Percentiles rank a stretch among this genome's conserved stretches.
phyloP scores from a whole-genome alignment of 2,329 filamentous ascomycete species.

The Scopulariopsis brevicaulis region DNA sequence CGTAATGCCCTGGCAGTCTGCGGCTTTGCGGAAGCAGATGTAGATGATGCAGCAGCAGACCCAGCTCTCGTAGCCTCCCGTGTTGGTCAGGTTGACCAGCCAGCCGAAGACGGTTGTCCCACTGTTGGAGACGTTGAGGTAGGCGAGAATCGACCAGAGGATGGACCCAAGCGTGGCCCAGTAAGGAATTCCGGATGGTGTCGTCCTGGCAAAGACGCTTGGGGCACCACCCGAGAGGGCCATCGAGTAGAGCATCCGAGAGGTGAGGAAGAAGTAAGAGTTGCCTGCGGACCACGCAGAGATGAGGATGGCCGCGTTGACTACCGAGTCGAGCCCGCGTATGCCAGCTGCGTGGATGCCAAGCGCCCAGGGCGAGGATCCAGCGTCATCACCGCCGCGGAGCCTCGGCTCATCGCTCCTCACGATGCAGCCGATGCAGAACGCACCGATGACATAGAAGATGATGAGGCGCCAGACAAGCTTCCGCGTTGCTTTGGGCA shows the following conservation, averaged over 20 bases:
- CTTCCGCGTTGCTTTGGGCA: constrained; percentile 20
- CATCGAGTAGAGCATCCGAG: constrained; percentile 33
- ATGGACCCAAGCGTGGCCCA: constrained; percentile 34
- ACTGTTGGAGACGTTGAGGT: constrained; percentile 42
- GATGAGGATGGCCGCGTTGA: constrained; percentile 49
- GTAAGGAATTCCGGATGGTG: constrained; percentile 23
- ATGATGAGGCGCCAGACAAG: constrained; percentile 25
- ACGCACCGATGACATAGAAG: constrained; percentile 16
- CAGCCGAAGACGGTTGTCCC: constrained; percentile 46
- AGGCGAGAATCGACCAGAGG: constrained; percentile 50
- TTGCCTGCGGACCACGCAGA: constrained; percentile 49
- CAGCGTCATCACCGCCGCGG: constrained; percentile 14
- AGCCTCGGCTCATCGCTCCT: no score
- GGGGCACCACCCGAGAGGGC: constrained; percentile 28
- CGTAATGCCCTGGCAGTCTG: constrained; percentile 4
- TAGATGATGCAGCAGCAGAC: constrained; percentile 4
- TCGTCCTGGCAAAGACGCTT: constrained; percentile 22
- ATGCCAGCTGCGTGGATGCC: constrained; percentile 38
- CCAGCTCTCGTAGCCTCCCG: constrained; percentile 9
- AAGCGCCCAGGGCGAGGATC: constrained; percentile 46
- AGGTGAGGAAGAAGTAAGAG: constrained; percentile 41
- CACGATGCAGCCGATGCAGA: no score
- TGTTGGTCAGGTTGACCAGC: constrained; percentile 30
- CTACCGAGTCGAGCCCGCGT: constrained; percentile 35
- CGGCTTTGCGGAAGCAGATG: constrained; percentile 3